phyloP scores from a whole-genome alignment of 805 yeast species.

The Pichia ethanolica region DNA sequence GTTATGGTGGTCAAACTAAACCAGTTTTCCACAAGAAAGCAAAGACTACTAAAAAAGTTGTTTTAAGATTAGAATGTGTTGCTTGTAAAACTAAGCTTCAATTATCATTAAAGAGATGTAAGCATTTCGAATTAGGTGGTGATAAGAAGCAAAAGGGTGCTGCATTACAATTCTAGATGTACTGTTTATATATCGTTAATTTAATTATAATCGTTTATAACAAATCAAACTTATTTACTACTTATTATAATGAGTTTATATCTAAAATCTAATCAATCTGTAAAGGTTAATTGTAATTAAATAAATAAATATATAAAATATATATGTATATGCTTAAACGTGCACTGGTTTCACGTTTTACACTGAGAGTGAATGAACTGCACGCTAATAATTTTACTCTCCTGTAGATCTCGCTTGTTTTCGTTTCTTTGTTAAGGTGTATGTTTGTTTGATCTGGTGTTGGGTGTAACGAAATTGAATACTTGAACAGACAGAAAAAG shows the following conservation, averaged over 20 bases:
- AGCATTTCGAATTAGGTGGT: conserved; percentile 99
- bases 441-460: no score
- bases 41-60: conserved; percentile 99
- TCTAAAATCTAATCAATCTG: neutral
- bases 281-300: neutral
- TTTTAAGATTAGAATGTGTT: conserved; percentile 98
- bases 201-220: no score
- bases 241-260: conserved; percentile 2
- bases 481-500: no score
- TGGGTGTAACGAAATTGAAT: no score
- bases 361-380: no score
- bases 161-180: conserved; percentile 93
- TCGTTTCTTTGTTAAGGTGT: no score
- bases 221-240: neutral
- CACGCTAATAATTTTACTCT: no score
- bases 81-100: conserved; percentile 98
- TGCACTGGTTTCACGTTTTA: no score
- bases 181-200: neutral
- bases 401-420: no score
- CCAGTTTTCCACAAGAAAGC: conserved; percentile 99
- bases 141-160: conserved; percentile 99
- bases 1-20: conserved; percentile 99
- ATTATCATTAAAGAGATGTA: conserved; percentile 97
- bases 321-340: no score
- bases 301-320: no score